phyloP scores from a whole-genome alignment of 345 rosid genomes.

The Hypericum perforatum region DNA sequence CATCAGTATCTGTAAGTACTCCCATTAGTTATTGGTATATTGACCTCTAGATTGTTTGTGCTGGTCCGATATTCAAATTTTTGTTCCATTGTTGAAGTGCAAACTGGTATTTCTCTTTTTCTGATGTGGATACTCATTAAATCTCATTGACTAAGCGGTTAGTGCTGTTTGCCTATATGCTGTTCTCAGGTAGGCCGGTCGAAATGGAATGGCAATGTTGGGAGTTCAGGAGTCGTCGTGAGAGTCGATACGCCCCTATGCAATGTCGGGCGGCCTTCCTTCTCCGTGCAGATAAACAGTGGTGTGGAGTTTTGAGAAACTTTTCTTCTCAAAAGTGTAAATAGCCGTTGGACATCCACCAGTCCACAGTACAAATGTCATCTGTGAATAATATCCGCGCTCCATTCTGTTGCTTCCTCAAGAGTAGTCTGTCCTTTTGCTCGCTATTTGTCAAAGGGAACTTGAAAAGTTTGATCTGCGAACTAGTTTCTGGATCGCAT shows the following conservation, averaged over 20 bases:
- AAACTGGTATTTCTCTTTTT: background rate
- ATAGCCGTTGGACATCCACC: slow-evolving; percentile 14
- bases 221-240: slow-evolving; percentile 70
- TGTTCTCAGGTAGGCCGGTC: slow-evolving; percentile 74
- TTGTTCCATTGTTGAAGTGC: background rate
- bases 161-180: background rate
- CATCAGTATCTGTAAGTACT: slow-evolving; percentile 63
- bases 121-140: background rate
- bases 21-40: background rate
- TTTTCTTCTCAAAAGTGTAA: slow-evolving; percentile 24
- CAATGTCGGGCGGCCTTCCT: slow-evolving; percentile 52
- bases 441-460: no score
- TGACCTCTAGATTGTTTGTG: background rate
- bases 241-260: slow-evolving; percentile 66
- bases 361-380: slow-evolving; percentile 4
- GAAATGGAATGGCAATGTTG: slow-evolving; percentile 84
- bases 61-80: background rate
- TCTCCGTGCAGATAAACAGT: slow-evolving; percentile 67
- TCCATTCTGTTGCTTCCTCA: background rate
- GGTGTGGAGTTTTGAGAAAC: slow-evolving; percentile 62
- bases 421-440: no score
- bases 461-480: no score
- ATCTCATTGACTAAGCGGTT: background rate
- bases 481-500: no score
- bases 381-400: slow-evolving; percentile 21